These are phyloP conservation scores for Blakeslea trispora DNA, from an alignment of 371 early-diverging fungal species.

Conservation along the genomic window DNA sequence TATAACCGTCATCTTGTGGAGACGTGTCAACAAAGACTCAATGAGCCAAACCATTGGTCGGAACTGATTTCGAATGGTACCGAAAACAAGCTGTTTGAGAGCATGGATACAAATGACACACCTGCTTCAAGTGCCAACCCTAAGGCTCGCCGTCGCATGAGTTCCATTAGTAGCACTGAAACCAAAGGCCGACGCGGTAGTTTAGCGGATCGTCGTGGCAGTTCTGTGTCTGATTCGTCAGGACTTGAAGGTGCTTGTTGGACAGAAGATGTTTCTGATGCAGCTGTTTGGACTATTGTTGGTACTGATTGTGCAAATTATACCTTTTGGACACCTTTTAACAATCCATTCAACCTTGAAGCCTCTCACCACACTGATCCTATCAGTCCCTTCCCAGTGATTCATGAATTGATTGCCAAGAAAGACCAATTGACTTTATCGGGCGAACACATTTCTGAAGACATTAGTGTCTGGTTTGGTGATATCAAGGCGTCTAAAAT, in stretches of 20 bases:
- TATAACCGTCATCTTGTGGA: constrained; percentile 47
- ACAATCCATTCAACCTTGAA: constrained; percentile 13
- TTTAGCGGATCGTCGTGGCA: constrained; percentile 23
- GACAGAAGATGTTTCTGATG: constrained; percentile 85
- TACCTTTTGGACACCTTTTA: constrained; percentile 66
- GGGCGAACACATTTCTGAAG: constrained; percentile 68
- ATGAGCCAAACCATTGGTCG: constrained; percentile 5
- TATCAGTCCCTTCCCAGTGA: constrained; percentile 41
- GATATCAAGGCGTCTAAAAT: constrained; percentile 55
- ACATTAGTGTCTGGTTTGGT: constrained; percentile 74
- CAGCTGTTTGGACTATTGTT: constrained; percentile 88
- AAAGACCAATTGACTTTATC: constrained; percentile 38
- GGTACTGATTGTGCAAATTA: constrained; percentile 81
- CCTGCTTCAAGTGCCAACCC: not conserved
- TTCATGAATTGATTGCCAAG: constrained; percentile 20
- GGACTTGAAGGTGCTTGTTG: constrained; percentile 57
- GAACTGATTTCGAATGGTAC: constrained; percentile 10
- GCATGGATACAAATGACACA: constrained; percentile 3
- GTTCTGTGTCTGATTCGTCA: constrained; percentile 15
- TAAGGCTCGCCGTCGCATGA: constrained; percentile 18
- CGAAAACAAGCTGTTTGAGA: constrained; percentile 2
- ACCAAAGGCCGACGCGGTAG: constrained; percentile 17
- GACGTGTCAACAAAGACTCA: constrained; percentile 13
- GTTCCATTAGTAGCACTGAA: constrained; percentile 19
- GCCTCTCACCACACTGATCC: constrained; percentile 14